A percentile compares a stretch with the other conserved stretches of the same genome.
These are phyloP conservation scores for Cucumis cinereus DNA, from an alignment of 306 rosid species.

Conservation along the genomic window DNA sequence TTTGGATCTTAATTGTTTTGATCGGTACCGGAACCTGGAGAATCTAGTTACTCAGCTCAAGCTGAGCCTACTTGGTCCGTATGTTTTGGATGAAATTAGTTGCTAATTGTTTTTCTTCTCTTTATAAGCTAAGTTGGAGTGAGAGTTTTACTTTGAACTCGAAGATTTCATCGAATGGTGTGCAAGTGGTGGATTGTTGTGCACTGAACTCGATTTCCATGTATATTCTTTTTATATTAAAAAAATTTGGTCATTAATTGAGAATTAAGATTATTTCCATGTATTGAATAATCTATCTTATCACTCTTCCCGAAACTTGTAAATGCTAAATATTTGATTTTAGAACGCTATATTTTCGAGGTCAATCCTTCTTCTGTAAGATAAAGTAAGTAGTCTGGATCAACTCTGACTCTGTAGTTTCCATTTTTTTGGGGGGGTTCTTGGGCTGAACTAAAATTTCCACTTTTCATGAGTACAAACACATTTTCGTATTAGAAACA, in stretches of 20 bases:
- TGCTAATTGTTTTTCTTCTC: too few relatives aligned
- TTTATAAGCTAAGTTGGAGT: neutral
- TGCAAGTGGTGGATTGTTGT: conserved; percentile 3
- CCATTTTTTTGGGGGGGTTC: neutral
- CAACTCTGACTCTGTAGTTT: neutral
- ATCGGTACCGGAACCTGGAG: neutral
- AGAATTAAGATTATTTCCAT: neutral
- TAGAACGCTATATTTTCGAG: neutral
- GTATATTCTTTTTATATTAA: neutral
- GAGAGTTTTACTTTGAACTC: neutral
- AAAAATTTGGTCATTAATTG: neutral
- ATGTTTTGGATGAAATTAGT: neutral
- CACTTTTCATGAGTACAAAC: neutral
- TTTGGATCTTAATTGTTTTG: neutral
- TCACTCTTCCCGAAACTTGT: neutral
- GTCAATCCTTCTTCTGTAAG: neutral
- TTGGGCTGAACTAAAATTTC: neutral
- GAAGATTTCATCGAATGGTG: neutral
- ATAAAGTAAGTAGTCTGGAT: neutral
- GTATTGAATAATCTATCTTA: neutral
- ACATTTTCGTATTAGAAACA: neutral
- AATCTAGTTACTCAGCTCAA: neutral
- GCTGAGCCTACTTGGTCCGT: neutral
- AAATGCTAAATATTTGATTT: neutral
- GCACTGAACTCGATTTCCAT: neutral